Evolutionary conservation across 1,284 basidiomycete species (phyloP), one percentile per base, ranked within the genome.

Genomic region (Cryptococcus sp.): DNA sequence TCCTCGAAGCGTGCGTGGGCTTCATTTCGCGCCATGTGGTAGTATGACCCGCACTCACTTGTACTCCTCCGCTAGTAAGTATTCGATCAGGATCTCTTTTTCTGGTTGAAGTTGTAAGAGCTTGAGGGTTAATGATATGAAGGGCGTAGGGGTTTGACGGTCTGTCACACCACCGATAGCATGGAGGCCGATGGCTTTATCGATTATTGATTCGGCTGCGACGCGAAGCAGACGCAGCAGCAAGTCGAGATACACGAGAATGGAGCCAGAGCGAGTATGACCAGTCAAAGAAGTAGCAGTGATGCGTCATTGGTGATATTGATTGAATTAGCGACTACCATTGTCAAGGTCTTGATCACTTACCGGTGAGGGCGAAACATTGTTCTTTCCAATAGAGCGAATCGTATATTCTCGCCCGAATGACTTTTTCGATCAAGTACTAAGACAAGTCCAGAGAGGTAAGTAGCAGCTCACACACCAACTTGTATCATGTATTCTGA

Each of bases 81-180:
- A 99, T 72, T 98, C 96, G 5, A 96, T 80, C 48, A 99, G 76
- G 60, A 99, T 98, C 77, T 95, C 92, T 74, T 93, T 93, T 78
- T 98, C 91, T 1, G 96, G 96, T 73, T 99, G 95, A 48, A 99
- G 87, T 79, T 99, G 96, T 26, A 99, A 81, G 54, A 99, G 83
- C 77, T 99, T 99, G 65, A 97, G 82, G 26, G 94, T 84, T 23
- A 99, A 82, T 73, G 91, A 95, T 47, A 97, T 81, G 78, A 94
- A 97, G 67, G 91, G 86, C 5, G 92, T 96, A 0, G 93, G 93
- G 49, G 88, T 86, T 69, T 94, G 89, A 78, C 95, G 95, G 45
- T 74, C 77, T 78, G 90, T 96, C 25, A 93, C 93, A 16, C 96
- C 96, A 7, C 96, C 96, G 56, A 99, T 88, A 66, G 83, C 86